A percentile compares a stretch with the other conserved stretches of the same genome.
Conservation (phyloP, 1,284 basidiomycete species). For the Pyrrhoderma noxium region DNA sequence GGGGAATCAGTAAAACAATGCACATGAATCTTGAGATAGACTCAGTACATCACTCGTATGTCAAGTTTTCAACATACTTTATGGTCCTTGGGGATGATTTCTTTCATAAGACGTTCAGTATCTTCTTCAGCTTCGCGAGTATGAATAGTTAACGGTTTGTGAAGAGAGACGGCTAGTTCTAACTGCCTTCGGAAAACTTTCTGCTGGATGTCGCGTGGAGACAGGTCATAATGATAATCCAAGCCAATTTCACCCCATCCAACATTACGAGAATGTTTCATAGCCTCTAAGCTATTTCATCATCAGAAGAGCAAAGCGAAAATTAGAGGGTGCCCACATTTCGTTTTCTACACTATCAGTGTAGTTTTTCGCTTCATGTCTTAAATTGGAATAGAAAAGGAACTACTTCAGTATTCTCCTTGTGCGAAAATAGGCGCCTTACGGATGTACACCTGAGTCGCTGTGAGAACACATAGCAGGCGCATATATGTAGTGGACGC, state of each 20-base stretch:
- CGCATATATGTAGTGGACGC: slow-evolving; percentile 22
- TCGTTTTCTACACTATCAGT: slow-evolving; percentile 58
- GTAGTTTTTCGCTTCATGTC: slow-evolving; percentile 67
- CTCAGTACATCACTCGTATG: background rate
- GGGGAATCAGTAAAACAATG: slow-evolving; percentile 80
- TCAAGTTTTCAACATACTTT: slow-evolving; percentile 33
- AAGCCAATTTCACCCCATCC: slow-evolving; percentile 83
- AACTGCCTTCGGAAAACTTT: slow-evolving; percentile 62
- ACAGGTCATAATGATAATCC: slow-evolving; percentile 77
- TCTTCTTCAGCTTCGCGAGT: slow-evolving; percentile 77
- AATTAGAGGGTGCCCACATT: slow-evolving; percentile 40
- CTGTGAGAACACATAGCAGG: background rate
- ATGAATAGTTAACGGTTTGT: slow-evolving; percentile 73
- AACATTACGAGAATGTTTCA: slow-evolving; percentile 71
- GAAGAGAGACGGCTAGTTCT: slow-evolving; percentile 52
- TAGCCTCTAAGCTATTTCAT: slow-evolving; percentile 57
- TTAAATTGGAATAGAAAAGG: slow-evolving; percentile 23
- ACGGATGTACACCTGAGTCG: slow-evolving; percentile 65
- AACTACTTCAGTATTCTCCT: background rate
- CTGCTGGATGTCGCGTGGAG: slow-evolving; percentile 60
- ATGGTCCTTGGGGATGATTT: slow-evolving; percentile 60
- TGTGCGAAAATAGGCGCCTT: slow-evolving; percentile 23
- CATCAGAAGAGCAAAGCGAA: background rate
- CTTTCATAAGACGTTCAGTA: slow-evolving; percentile 67
- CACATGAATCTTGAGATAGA: slow-evolving; percentile 53